Conservation (phyloP, 2,329 filamentous ascomycete species). For the Diaporthe citriasiana region DNA sequence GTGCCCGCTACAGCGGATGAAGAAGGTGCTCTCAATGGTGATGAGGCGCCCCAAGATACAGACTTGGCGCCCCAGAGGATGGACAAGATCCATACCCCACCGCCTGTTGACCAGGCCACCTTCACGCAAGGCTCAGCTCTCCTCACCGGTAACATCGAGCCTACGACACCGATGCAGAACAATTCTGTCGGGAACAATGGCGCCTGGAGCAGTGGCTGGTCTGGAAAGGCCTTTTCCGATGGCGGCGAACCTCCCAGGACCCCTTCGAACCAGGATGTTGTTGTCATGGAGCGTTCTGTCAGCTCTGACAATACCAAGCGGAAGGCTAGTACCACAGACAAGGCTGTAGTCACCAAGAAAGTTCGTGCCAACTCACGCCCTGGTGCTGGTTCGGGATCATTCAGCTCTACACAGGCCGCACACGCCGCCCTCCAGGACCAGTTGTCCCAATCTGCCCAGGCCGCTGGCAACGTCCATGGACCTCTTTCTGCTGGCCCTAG, state of each 20-base stretch:
- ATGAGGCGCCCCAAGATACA: neutral
- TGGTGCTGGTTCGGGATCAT: neutral
- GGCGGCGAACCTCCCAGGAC: neutral
- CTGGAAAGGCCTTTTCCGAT: neutral
- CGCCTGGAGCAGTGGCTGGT: conserved; percentile 4
- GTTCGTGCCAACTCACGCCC: neutral
- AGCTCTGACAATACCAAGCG: neutral
- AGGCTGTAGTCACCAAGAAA: neutral
- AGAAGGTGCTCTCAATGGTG: neutral
- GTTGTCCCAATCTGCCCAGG: neutral
- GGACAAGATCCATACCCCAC: neutral
- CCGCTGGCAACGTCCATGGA: too few species aligned
- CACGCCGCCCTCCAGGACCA: conserved; percentile 11
- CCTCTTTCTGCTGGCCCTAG: neutral
- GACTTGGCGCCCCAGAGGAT: neutral
- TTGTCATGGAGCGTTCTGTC: neutral
- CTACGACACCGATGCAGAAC: neutral
- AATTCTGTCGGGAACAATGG: neutral
- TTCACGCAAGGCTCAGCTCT: neutral
- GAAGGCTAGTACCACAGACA: neutral
- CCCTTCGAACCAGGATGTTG: neutral
- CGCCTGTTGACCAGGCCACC: conserved; percentile 7
- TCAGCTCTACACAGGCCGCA: neutral
- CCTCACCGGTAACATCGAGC: neutral
- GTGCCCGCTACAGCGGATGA: too few species aligned